A percentile compares a stretch with the other conserved stretches of the same genome.
Evolutionary conservation across 441 rosid genomes (phyloP).

Genomic region (Brassica hybrid): DNA sequence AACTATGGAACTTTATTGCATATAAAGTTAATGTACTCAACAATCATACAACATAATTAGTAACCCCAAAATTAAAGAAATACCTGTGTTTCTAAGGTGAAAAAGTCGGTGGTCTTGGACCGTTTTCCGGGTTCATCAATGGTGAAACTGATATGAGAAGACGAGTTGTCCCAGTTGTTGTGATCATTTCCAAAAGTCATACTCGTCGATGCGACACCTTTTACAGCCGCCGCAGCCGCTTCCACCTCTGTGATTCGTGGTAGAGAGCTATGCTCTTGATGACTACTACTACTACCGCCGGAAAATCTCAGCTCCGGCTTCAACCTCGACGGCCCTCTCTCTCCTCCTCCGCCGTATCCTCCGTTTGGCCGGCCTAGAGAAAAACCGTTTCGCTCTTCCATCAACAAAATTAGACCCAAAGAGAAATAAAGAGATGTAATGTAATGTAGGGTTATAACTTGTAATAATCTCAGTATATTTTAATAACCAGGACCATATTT

Average conservation of each 20-base stretch:
- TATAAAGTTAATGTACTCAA: conserved; percentile 3
- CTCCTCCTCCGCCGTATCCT: conserved; percentile 53
- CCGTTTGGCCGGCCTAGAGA: conserved; percentile 65
- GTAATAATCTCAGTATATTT: background rate
- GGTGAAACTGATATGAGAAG: conserved; percentile 45
- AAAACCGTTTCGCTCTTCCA: conserved; percentile 56
- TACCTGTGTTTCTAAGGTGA: conserved; percentile 48
- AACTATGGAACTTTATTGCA: background rate
- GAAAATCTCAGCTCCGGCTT: conserved; percentile 89
- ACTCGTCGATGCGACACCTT: conserved; percentile 53
- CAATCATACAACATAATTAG: background rate
- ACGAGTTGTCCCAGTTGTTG: conserved; percentile 70
- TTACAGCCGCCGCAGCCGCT: conserved; percentile 50
- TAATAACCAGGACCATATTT: background rate
- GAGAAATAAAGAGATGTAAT: conserved; percentile 17
- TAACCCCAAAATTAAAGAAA: background rate
- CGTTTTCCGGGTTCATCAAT: conserved; percentile 46
- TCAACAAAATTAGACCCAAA: conserved; percentile 28
- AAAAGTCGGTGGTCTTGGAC: conserved; percentile 66
- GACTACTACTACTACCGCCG: conserved; percentile 37
- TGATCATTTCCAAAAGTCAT: conserved; percentile 61
- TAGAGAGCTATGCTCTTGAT: conserved; percentile 60
- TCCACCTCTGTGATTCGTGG: conserved; percentile 79
- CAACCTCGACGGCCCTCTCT: conserved; percentile 53
- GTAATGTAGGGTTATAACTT: conserved; percentile 31